Percentiles rank a stretch among this genome's conserved stretches.
phyloP scores from a whole-genome alignment of 169 alveolate species.

The Miamiensis avidus region DNA sequence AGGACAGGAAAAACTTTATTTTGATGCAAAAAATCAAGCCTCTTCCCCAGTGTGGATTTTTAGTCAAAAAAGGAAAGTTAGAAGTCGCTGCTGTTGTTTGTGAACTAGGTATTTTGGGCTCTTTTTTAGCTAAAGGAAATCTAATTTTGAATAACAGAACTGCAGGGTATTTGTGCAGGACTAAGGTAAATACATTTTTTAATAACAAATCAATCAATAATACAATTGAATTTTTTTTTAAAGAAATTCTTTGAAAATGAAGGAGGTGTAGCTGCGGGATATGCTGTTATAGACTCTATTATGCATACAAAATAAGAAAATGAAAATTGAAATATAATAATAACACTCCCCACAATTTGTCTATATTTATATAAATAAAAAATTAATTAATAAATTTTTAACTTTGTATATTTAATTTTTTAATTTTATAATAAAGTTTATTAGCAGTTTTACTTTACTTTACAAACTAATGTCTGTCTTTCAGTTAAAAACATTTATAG shows the following conservation, averaged over 20 bases:
- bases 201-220: background rate
- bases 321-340: background rate
- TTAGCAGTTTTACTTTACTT: too few species aligned
- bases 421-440: too few species aligned
- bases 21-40: slow-evolving; percentile 47
- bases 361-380: too few species aligned
- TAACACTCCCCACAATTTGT: too few species aligned
- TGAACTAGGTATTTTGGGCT: slow-evolving; percentile 30
- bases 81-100: slow-evolving; percentile 28
- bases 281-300: slow-evolving; percentile 40
- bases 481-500: too few species aligned
- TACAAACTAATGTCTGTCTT: too few species aligned
- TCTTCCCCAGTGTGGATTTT: slow-evolving; percentile 18
- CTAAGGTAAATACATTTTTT: slow-evolving; percentile 6
- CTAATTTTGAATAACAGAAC: slow-evolving; percentile 3
- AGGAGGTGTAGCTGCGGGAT: slow-evolving; percentile 48
- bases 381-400: too few species aligned
- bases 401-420: too few species aligned
- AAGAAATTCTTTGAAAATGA: slow-evolving; percentile 42
- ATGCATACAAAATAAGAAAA: slow-evolving; percentile 13
- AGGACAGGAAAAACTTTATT: slow-evolving; percentile 34
- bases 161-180: slow-evolving; percentile 37
- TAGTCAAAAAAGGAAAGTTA: slow-evolving; percentile 31
- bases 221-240: background rate
- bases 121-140: slow-evolving; percentile 17